phyloP scores from a whole-genome alignment of 352 stramenopile species.

The Phytophthora lateralis region DNA sequence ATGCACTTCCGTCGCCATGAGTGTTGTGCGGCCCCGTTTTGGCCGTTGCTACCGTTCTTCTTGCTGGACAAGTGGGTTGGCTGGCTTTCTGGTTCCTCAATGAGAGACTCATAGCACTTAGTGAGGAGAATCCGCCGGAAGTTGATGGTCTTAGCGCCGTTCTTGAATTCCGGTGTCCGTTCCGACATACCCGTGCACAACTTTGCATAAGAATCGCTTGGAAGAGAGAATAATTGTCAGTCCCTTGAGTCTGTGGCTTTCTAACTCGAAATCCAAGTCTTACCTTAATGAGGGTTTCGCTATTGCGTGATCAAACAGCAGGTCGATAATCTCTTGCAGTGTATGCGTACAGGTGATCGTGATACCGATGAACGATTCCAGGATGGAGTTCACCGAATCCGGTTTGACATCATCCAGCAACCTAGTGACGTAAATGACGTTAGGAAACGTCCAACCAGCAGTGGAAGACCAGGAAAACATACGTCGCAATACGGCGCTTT shows the following conservation, averaged over 20 bases:
- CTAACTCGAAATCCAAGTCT: neutral
- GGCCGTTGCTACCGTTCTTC: constrained; percentile 24
- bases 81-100: constrained; percentile 64
- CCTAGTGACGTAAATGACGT: constrained; percentile 22
- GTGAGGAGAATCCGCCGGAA: constrained; percentile 81
- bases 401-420: constrained; percentile 62
- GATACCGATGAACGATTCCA: constrained; percentile 66
- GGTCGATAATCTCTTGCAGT: constrained; percentile 66
- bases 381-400: constrained; percentile 44
- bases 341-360: constrained; percentile 74
- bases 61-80: constrained; percentile 18
- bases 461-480: constrained; percentile 17
- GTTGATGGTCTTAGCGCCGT: constrained; percentile 85
- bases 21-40: constrained; percentile 37
- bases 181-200: constrained; percentile 69
- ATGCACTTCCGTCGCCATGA: constrained; percentile 80
- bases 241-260: neutral
- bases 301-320: constrained; percentile 80
- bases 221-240: constrained; percentile 1
- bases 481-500: constrained; percentile 59
- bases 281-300: constrained; percentile 63
- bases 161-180: constrained; percentile 78
- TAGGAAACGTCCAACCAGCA: neutral
- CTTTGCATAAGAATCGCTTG: constrained; percentile 66
- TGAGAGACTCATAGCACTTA: constrained; percentile 81